Evolutionary conservation across 1,284 basidiomycete species (phyloP).

Genomic region (Naganishia sp.): DNA sequence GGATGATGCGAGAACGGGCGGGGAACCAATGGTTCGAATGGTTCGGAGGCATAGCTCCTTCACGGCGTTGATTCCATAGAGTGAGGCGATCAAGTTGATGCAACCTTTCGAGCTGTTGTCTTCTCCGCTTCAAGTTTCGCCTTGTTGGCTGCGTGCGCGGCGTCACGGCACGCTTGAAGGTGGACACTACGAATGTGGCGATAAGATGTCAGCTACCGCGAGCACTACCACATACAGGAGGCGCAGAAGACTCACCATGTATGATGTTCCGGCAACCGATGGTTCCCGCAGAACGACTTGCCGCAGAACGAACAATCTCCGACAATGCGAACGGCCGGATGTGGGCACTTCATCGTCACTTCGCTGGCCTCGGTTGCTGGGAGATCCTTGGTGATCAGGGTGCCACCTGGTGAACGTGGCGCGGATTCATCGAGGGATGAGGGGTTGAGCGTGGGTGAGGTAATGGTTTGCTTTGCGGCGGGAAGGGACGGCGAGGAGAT

Average conservation of each 20-base stretch:
- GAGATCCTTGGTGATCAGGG: slow-evolving; percentile 22
- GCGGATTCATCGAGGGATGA: slow-evolving; percentile 45
- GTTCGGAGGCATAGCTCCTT: no score
- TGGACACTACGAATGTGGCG: slow-evolving; percentile 40
- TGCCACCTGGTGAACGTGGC: slow-evolving; percentile 32
- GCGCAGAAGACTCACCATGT: slow-evolving; percentile 49
- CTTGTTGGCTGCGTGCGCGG: slow-evolving; percentile 56
- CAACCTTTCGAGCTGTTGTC: slow-evolving; percentile 54
- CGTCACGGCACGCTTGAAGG: slow-evolving; percentile 54
- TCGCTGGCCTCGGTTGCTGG: slow-evolving; percentile 34
- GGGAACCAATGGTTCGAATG: neutral
- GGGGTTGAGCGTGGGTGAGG: slow-evolving; percentile 32
- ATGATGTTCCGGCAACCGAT: slow-evolving; percentile 55
- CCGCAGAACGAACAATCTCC: slow-evolving; percentile 56
- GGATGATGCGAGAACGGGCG: slow-evolving; percentile 2
- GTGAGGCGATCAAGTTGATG: slow-evolving; percentile 44
- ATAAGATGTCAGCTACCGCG: neutral
- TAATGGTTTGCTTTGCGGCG: slow-evolving; percentile 32
- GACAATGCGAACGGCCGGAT: slow-evolving; percentile 51
- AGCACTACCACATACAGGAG: neutral
- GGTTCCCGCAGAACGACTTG: slow-evolving; percentile 52
- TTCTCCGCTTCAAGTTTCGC: slow-evolving; percentile 54
- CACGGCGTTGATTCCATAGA: no score
- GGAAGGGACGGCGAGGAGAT: slow-evolving; percentile 49
- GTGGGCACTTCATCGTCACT: slow-evolving; percentile 49